Evolutionary conservation across 2,329 filamentous ascomycete genomes (phyloP).

Genomic region (Tolypocladium guangdongense): DNA sequence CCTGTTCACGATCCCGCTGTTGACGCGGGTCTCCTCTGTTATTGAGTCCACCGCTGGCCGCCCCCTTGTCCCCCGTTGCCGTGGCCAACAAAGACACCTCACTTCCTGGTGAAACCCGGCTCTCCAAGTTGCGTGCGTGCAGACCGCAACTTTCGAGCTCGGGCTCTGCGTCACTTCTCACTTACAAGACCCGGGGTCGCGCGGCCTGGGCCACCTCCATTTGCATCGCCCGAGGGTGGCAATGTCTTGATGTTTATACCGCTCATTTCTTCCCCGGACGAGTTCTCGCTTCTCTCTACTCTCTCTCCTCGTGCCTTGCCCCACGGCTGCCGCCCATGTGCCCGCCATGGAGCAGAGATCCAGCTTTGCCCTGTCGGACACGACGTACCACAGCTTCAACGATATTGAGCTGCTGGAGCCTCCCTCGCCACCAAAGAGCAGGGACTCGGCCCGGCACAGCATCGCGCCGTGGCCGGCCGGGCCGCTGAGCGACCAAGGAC

Average conservation of each 20-base stretch:
- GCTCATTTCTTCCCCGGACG: not conserved
- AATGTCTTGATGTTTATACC: not conserved
- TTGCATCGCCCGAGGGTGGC: too few species aligned
- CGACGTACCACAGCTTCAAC: conserved; percentile 44
- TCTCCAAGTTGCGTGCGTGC: not conserved
- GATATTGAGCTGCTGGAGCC: conserved; percentile 38
- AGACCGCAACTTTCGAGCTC: not conserved
- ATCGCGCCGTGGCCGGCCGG: conserved; percentile 1
- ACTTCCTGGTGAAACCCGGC: not conserved
- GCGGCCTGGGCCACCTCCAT: not conserved
- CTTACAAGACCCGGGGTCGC: not conserved
- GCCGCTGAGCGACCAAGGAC: not conserved
- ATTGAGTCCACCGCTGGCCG: not conserved
- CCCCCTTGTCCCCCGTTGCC: too few species aligned
- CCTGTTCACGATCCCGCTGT: not conserved
- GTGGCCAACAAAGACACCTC: not conserved
- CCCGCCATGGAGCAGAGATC: conserved; percentile 7
- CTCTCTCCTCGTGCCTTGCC: not conserved
- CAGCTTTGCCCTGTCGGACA: conserved; percentile 28
- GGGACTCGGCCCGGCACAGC: conserved; percentile 4
- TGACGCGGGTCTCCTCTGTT: not conserved
- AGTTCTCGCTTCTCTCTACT: not conserved
- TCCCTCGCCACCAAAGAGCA: conserved; percentile 4
- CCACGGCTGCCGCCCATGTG: not conserved
- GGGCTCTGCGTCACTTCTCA: not conserved